These are phyloP conservation scores for Fusarium redolens DNA, from an alignment of 2,329 filamentous ascomycete species.

Conservation along the genomic window DNA sequence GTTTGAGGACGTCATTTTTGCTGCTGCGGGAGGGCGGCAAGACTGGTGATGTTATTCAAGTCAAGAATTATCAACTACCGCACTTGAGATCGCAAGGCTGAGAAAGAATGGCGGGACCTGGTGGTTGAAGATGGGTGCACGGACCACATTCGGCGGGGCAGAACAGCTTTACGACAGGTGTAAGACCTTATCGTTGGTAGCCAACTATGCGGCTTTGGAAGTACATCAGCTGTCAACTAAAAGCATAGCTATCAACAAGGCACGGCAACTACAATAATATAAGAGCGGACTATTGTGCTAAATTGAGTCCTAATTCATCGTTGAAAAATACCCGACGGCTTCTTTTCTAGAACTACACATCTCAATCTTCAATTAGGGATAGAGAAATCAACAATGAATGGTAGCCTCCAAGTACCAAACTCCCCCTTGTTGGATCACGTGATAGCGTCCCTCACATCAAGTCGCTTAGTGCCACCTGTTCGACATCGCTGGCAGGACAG, in stretches of 20 bases:
- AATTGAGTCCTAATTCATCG: background rate
- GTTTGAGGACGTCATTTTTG: conserved; percentile 72
- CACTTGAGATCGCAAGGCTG: conserved; percentile 39
- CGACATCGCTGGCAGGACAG: conserved; percentile 52
- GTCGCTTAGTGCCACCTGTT: conserved; percentile 56
- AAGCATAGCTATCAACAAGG: background rate
- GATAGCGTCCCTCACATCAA: conserved; percentile 30
- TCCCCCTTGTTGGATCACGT: conserved; percentile 48
- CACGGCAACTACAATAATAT: background rate
- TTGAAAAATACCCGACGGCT: background rate
- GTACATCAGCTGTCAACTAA: conserved; percentile 10
- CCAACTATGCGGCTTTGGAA: conserved; percentile 12
- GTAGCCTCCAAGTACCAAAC: background rate
- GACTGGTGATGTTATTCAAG: background rate
- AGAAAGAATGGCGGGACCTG: conserved; percentile 38
- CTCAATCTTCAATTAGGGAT: background rate
- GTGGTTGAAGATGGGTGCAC: conserved; percentile 30
- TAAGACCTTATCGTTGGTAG: conserved; percentile 16
- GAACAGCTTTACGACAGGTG: conserved; percentile 22
- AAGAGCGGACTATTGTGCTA: no score
- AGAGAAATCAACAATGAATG: background rate
- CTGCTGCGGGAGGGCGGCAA: conserved; percentile 17
- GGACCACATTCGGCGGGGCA: conserved; percentile 41
- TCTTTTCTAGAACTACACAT: background rate
- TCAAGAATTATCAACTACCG: conserved; percentile 13